Evolutionary conservation across 2,329 filamentous ascomycete species (phyloP).

Genomic region (Ustulina deusta): DNA sequence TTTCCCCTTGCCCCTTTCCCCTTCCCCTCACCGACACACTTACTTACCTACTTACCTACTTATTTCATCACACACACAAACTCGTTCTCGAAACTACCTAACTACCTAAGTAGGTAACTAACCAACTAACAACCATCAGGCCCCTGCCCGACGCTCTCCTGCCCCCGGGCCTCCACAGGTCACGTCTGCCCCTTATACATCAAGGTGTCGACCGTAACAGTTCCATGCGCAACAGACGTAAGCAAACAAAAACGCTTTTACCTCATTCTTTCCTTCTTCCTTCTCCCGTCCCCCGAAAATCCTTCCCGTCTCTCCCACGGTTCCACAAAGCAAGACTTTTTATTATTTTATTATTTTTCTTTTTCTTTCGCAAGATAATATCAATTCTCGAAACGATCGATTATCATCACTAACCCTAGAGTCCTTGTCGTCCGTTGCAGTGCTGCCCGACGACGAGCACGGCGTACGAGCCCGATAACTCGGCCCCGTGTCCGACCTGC

Average conservation of each 20-base stretch:
- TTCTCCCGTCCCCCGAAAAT: not conserved
- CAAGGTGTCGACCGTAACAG: constrained; percentile 49
- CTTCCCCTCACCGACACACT: not conserved
- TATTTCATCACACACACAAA: too few species aligned
- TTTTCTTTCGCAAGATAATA: not conserved
- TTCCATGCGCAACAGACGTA: constrained; percentile 53
- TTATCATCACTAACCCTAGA: not conserved
- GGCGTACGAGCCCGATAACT: constrained; percentile 33
- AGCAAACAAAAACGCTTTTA: not conserved
- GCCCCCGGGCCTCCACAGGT: constrained; percentile 40
- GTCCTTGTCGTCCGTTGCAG: not conserved
- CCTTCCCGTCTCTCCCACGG: not conserved
- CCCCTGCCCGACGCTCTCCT: constrained; percentile 45
- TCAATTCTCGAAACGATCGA: not conserved
- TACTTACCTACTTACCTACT: too few species aligned
- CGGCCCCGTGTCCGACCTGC: constrained; percentile 45
- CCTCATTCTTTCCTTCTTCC: not conserved
- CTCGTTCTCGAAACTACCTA: not conserved
- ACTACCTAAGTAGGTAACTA: not conserved
- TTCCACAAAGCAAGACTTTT: too few species aligned
- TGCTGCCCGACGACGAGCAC: constrained; percentile 56
- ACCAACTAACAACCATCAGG: constrained; percentile 32
- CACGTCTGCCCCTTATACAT: constrained; percentile 50
- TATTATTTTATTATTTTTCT: not conserved
- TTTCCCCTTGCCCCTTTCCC: not conserved